Evolutionary conservation across 257 asterid genomes (phyloP).

Genomic region (Solanum medicagineum): DNA sequence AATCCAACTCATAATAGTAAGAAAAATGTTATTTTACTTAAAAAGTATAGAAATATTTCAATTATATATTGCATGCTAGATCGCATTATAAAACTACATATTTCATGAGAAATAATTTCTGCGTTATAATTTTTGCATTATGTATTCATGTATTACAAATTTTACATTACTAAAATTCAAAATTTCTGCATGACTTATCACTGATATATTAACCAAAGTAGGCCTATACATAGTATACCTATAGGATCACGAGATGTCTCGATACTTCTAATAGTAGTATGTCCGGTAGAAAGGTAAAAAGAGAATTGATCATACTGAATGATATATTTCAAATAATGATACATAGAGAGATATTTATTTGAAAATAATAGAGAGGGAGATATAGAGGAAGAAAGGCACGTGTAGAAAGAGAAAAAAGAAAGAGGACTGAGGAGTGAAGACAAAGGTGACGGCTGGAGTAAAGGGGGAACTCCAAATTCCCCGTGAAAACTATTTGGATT

Average conservation of each 20-base stretch:
- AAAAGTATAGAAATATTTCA: neutral
- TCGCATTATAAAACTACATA: neutral
- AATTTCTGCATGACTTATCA: neutral
- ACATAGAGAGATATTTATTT: neutral
- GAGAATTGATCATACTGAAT: neutral
- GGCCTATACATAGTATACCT: neutral
- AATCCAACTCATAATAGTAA: neutral
- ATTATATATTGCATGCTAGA: neutral
- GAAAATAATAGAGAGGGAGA: neutral
- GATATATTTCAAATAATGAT: neutral
- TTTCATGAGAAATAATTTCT: neutral
- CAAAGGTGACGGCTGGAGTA: conserved; percentile 12
- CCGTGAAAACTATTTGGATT: conserved; percentile 86
- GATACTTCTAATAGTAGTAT: neutral
- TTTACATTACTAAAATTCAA: neutral
- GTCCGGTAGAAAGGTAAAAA: neutral
- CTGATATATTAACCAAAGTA: neutral
- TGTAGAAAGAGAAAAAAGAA: conserved; percentile 20
- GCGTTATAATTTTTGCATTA: neutral
- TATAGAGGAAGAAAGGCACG: conserved; percentile 34
- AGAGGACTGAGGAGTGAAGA: conserved; percentile 5
- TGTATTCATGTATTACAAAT: neutral
- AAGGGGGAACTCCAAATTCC: conserved; percentile 71
- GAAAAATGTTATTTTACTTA: neutral
- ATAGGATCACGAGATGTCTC: neutral